Conservation (phyloP, 2,329 filamentous ascomycete genomes). For the Exophiala sideris region DNA sequence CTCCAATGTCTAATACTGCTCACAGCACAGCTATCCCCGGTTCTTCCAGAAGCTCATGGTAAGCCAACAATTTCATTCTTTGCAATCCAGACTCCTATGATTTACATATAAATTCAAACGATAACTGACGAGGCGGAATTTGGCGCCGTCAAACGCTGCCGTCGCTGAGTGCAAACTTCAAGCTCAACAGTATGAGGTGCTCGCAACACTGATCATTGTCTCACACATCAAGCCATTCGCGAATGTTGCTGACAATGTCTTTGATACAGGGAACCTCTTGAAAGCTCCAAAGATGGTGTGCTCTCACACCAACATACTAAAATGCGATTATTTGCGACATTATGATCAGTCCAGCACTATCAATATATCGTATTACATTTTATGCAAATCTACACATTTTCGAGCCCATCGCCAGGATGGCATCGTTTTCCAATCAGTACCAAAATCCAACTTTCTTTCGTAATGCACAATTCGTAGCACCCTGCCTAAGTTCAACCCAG, state of each 20-base stretch:
- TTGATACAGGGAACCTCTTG: background rate
- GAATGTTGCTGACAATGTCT: background rate
- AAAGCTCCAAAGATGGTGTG: background rate
- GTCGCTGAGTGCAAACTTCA: conserved; percentile 27
- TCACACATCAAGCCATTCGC: background rate
- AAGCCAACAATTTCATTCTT: background rate
- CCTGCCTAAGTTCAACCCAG: background rate
- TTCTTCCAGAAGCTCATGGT: background rate
- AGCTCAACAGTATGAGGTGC: conserved; percentile 27
- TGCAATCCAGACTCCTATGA: conserved; percentile 16
- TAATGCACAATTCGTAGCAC: background rate
- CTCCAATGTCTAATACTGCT: background rate
- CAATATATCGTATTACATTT: background rate
- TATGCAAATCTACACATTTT: background rate
- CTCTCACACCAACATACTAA: too few species aligned
- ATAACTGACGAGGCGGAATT: conserved; percentile 23
- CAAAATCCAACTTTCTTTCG: background rate
- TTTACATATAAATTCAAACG: conserved; percentile 23
- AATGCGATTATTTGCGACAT: background rate
- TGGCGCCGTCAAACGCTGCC: conserved; percentile 22
- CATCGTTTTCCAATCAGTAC: conserved; percentile 5
- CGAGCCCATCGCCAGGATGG: conserved; percentile 25
- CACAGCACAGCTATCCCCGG: background rate
- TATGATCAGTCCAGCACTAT: conserved; percentile 9
- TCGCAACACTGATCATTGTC: background rate